Percentiles rank a stretch among this genome's conserved stretches.
Evolutionary conservation across 805 yeast species (phyloP).

Genomic region (Ogataea henricii): DNA sequence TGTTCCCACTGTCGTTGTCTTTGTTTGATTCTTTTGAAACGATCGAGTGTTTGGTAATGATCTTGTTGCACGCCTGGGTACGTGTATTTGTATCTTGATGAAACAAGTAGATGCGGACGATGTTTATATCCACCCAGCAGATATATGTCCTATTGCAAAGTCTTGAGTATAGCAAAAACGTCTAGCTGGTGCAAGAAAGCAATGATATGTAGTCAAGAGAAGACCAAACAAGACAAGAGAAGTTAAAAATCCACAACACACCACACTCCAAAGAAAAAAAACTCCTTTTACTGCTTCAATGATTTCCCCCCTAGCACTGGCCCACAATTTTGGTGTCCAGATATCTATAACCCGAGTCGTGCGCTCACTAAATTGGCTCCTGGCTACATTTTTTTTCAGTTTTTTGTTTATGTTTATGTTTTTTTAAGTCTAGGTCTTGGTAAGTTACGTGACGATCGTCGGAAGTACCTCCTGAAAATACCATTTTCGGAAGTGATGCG

Average conservation of each 20-base stretch:
- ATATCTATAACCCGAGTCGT: not conserved
- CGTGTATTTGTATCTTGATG: not conserved
- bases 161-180: not conserved
- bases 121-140: constrained; percentile 8
- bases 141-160: not conserved
- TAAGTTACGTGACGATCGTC: not conserved
- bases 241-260: not conserved
- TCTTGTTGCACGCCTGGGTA: constrained; percentile 1
- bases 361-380: not conserved
- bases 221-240: not conserved
- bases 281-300: not conserved
- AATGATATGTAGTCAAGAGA: not conserved
- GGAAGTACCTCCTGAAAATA: not conserved
- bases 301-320: not conserved
- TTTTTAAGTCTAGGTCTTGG: not conserved
- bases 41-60: not conserved
- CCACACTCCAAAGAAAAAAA: not conserved
- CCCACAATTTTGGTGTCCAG: constrained; percentile 1
- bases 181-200: not conserved
- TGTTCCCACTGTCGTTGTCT: not conserved
- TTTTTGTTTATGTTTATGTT: constrained; percentile 8
- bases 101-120: not conserved
- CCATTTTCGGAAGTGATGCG: constrained; percentile 1
- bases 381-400: not conserved
- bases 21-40: not conserved